Conservation (phyloP, 805 yeast genomes). For the Danielozyma ontarioensis region DNA sequence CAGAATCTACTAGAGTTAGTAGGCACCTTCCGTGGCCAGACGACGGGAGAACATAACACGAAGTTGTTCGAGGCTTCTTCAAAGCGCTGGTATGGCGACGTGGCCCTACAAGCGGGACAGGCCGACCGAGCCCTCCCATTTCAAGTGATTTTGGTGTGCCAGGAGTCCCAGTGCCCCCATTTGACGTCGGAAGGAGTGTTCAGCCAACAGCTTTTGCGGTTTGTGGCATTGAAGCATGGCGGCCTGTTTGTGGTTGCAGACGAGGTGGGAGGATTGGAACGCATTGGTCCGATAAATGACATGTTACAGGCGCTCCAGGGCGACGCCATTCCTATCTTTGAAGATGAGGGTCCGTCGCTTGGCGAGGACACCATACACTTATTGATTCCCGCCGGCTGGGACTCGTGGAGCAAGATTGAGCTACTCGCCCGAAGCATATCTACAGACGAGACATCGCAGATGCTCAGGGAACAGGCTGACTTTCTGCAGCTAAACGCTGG, state of each 20-base stretch:
- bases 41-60: too few relatives aligned
- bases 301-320: neutral
- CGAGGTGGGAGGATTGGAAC: slow-evolving; percentile 1
- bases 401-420: slow-evolving; percentile 47
- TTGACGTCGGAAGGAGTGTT: neutral
- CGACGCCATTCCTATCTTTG: slow-evolving; percentile 4
- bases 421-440: slow-evolving; percentile 20
- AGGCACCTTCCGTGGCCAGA: too few relatives aligned
- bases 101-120: too few relatives aligned
- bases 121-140: too few relatives aligned
- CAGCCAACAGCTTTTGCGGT: slow-evolving; percentile 32
- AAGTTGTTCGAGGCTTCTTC: too few relatives aligned
- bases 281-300: slow-evolving; percentile 1
- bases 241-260: slow-evolving; percentile 11
- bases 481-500: neutral
- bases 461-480: slow-evolving; percentile 12
- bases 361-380: slow-evolving; percentile 11
- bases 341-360: neutral
- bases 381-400: slow-evolving; percentile 46
- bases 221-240: slow-evolving; percentile 28
- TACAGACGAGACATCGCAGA: slow-evolving; percentile 5
- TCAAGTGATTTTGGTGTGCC: neutral
- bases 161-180: neutral
- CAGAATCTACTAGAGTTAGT: too few relatives aligned
- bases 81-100: too few relatives aligned